A percentile compares a stretch with the other conserved stretches of the same genome.
Evolutionary conservation across 164 flowering plant genomes (phyloP).

Genomic region (Protea cynaroides): DNA sequence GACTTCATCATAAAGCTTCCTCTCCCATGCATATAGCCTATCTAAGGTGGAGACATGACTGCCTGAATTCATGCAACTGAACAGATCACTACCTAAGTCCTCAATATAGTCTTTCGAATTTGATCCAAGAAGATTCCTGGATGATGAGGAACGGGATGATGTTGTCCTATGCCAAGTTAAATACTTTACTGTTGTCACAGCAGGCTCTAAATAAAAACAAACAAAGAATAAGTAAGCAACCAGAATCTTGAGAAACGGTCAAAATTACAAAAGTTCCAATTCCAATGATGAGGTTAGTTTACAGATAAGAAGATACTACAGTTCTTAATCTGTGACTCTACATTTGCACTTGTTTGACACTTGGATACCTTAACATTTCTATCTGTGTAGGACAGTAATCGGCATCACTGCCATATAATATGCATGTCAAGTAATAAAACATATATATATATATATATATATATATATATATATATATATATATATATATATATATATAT

Average conservation of each 20-base stretch:
- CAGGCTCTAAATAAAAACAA: constrained; percentile 42
- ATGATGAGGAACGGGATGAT: constrained; percentile 79
- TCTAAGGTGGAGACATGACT: constrained; percentile 96
- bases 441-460: too few relatives aligned
- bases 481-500: too few relatives aligned
- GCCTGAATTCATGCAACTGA: constrained; percentile 78
- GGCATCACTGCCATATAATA: too few relatives aligned
- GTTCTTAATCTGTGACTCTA: too few relatives aligned
- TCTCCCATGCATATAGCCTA: constrained; percentile 95
- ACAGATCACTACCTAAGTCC: constrained; percentile 39
- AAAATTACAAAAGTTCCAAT: neutral
- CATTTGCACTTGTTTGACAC: too few relatives aligned
- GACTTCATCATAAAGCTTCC: constrained; percentile 95
- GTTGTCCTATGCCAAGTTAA: constrained; percentile 90
- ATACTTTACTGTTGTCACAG: constrained; percentile 49
- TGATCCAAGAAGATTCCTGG: constrained; percentile 56
- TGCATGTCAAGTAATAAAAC: too few relatives aligned
- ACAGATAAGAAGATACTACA: neutral
- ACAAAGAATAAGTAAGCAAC: constrained; percentile 8
- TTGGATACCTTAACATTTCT: too few relatives aligned
- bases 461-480: too few relatives aligned
- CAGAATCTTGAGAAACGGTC: neutral
- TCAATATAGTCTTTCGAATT: constrained; percentile 44
- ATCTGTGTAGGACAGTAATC: too few relatives aligned
- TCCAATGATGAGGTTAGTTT: neutral